Evolutionary conservation across 768 basidiomycete species (phyloP).

Genomic region (Lactarius deliciosus): DNA sequence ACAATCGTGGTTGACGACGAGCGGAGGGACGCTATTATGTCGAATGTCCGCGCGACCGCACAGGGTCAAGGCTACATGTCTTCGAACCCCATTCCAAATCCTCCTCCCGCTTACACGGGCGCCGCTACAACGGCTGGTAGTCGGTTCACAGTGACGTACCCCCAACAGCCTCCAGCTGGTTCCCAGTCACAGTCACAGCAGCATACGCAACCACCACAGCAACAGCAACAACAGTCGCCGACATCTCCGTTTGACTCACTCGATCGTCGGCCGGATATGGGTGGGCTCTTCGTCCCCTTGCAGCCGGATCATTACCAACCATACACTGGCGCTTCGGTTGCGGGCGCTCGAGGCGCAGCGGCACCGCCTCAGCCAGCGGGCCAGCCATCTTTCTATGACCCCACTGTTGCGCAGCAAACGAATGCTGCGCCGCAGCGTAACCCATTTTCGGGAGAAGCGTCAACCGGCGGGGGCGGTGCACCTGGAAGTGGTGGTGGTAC

Average conservation of each 20-base stretch:
- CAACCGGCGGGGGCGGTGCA: slow-evolving; percentile 24
- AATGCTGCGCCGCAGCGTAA: slow-evolving; percentile 37
- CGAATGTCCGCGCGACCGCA: slow-evolving; percentile 68
- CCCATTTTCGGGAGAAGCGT: slow-evolving; percentile 33
- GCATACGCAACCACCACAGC: slow-evolving; percentile 32
- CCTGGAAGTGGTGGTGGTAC: slow-evolving; percentile 40
- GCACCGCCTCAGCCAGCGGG: slow-evolving; percentile 52
- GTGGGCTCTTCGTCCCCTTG: slow-evolving; percentile 74
- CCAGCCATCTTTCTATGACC: slow-evolving; percentile 68
- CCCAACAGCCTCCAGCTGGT: slow-evolving; percentile 27
- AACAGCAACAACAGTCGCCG: slow-evolving; percentile 38
- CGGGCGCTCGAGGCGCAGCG: slow-evolving; percentile 43
- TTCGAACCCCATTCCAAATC: slow-evolving; percentile 63
- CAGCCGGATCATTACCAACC: slow-evolving; percentile 76
- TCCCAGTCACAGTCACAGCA: slow-evolving; percentile 34
- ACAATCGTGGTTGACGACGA: slow-evolving; percentile 68
- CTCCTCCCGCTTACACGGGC: slow-evolving; percentile 69
- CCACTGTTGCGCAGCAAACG: slow-evolving; percentile 48
- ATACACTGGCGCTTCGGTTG: slow-evolving; percentile 42
- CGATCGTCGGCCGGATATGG: slow-evolving; percentile 63
- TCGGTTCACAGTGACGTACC: slow-evolving; percentile 60
- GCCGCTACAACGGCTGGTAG: slow-evolving; percentile 52
- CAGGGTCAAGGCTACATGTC: slow-evolving; percentile 36
- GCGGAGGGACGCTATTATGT: slow-evolving; percentile 77
- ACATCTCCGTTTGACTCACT: slow-evolving; percentile 56